Conservation (phyloP, 768 basidiomycete species). For the Cystobasidium ongulense region DNA sequence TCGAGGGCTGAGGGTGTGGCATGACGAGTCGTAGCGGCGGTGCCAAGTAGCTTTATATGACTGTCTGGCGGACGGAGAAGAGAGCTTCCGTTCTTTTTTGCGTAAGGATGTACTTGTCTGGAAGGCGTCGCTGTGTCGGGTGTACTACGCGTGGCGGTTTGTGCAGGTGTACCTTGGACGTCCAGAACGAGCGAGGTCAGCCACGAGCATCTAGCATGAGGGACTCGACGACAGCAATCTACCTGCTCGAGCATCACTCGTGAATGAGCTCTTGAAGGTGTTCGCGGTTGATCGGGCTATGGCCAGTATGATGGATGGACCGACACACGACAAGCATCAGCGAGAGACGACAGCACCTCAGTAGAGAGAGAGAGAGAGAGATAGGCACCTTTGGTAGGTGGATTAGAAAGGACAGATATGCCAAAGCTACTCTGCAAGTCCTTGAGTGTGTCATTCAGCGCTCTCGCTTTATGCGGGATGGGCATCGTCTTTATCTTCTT, state of each 20-base stretch:
- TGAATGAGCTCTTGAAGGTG: conserved; percentile 15
- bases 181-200: not conserved
- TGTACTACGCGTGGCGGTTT: not conserved
- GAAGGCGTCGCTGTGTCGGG: not conserved
- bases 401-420: not conserved
- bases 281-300: conserved; percentile 13
- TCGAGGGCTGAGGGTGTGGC: not conserved
- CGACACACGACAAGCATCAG: not conserved
- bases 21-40: not conserved
- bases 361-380: not conserved
- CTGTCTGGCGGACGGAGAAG: not conserved
- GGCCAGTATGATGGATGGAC: not conserved
- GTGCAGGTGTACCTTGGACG: not conserved
- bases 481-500: not conserved
- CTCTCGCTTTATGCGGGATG: not conserved
- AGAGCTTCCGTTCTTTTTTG: not conserved
- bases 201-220: too few relatives aligned
- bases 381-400: not conserved
- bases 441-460: conserved; percentile 14
- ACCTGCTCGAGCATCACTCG: not conserved
- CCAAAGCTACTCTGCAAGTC: conserved; percentile 17
- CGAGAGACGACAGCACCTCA: not conserved
- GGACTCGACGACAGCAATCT: not conserved
- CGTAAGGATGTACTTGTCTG: not conserved
- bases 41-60: not conserved